Conservation (phyloP, 169 alveolate species). For the Plasmodium relictum region DNA sequence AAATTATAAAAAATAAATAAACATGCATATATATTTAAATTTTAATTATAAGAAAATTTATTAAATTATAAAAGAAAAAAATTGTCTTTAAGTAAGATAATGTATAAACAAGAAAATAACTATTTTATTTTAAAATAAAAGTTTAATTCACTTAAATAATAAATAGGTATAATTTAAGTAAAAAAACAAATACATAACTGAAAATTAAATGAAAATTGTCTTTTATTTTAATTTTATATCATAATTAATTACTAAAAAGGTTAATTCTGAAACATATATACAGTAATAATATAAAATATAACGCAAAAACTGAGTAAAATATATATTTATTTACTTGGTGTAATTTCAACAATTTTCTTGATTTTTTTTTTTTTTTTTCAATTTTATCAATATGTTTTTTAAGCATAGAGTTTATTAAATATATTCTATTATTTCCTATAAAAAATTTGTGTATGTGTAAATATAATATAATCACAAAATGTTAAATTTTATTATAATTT, state of each 20-base stretch:
- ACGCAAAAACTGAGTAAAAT: constrained; percentile 19
- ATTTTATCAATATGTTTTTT: constrained; percentile 16
- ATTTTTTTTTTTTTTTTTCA: constrained; percentile 33
- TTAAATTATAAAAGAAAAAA: too few species aligned
- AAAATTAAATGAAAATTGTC: too few species aligned
- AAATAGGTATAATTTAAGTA: too few species aligned
- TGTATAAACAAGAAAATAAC: too few species aligned
- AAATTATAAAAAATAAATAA: too few species aligned
- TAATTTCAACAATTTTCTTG: constrained; percentile 21
- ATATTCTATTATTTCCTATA: constrained; percentile 47
- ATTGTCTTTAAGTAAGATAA: too few species aligned
- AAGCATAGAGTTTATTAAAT: constrained; percentile 34
- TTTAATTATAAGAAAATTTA: too few species aligned
- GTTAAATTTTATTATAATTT: neutral
- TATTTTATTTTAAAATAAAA: too few species aligned
- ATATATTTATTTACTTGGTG: constrained; percentile 60
- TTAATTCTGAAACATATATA: constrained; percentile 24
- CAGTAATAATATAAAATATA: constrained; percentile 46
- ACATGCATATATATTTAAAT: too few species aligned
- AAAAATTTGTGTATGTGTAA: constrained; percentile 1
- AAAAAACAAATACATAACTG: too few species aligned
- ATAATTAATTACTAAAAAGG: constrained; percentile 14
- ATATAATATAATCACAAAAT: neutral
- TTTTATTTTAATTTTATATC: too few species aligned
- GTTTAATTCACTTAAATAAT: too few species aligned